Evolutionary conservation across 2,329 filamentous ascomycete species (phyloP).

Genomic region (Xylaria sp.): DNA sequence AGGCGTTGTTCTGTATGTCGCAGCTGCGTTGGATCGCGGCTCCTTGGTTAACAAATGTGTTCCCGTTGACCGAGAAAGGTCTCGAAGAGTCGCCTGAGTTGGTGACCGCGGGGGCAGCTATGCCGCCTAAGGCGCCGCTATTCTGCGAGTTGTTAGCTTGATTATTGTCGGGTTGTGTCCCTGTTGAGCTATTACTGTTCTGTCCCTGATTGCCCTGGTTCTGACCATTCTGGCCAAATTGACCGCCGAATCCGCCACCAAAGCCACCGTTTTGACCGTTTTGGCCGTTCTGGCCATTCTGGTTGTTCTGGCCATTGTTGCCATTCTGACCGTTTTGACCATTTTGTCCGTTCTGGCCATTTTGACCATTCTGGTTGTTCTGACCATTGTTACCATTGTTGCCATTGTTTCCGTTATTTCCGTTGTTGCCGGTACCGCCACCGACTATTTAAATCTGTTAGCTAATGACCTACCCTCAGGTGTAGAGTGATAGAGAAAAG

Average conservation of each 20-base stretch:
- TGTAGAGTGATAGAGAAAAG: background rate
- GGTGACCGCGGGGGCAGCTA: slow-evolving; percentile 40
- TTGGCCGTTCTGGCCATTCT: slow-evolving; percentile 40
- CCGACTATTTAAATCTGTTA: slow-evolving; percentile 27
- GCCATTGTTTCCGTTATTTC: slow-evolving; percentile 27
- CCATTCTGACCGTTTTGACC: slow-evolving; percentile 23
- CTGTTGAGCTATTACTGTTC: slow-evolving; percentile 33
- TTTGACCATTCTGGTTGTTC: slow-evolving; percentile 39
- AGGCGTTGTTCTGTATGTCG: slow-evolving; percentile 70
- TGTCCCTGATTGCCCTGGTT: slow-evolving; percentile 26
- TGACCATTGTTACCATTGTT: slow-evolving; percentile 32
- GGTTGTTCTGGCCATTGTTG: slow-evolving; percentile 40
- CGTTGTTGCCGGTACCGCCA: slow-evolving; percentile 34
- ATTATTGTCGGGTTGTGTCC: slow-evolving; percentile 36
- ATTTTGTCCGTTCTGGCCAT: slow-evolving; percentile 40
- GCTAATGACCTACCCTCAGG: slow-evolving; percentile 9
- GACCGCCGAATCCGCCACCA: background rate
- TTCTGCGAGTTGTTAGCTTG: slow-evolving; percentile 39
- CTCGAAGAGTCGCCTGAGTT: slow-evolving; percentile 50
- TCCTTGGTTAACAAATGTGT: slow-evolving; percentile 65
- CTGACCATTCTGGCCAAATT: slow-evolving; percentile 29
- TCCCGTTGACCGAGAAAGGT: slow-evolving; percentile 65
- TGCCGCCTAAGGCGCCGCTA: slow-evolving; percentile 34
- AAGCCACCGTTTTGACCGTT: slow-evolving; percentile 26
- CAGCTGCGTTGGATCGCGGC: slow-evolving; percentile 70